A percentile compares a stretch with the other conserved stretches of the same genome.
Conservation (phyloP, 768 basidiomycete genomes). For the Leccinum disarticulatum region DNA sequence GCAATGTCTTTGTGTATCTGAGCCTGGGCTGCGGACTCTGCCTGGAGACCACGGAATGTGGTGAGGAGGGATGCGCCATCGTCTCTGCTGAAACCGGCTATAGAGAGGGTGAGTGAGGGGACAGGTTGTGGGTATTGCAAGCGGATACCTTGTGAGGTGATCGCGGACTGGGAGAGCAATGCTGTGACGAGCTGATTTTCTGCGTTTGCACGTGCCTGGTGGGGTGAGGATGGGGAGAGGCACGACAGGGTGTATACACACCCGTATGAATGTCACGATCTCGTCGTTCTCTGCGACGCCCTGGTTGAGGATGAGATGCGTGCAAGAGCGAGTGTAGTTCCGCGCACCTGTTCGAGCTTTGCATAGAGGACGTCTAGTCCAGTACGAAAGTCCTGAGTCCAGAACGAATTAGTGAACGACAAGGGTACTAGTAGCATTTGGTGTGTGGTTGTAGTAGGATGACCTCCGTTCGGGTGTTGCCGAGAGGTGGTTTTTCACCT, state of each 20-base stretch:
- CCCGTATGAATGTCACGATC: constrained; percentile 79
- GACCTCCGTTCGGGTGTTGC: constrained; percentile 26
- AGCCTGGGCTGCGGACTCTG: constrained; percentile 71
- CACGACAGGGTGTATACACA: constrained; percentile 36
- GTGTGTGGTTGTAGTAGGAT: constrained; percentile 15
- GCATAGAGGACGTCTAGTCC: constrained; percentile 77
- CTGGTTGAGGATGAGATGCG: constrained; percentile 39
- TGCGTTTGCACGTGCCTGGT: constrained; percentile 68
- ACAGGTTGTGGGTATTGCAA: not conserved
- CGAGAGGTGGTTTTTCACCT: constrained; percentile 14
- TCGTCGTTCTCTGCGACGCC: constrained; percentile 83
- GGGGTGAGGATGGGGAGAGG: constrained; percentile 6
- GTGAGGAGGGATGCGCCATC: constrained; percentile 82
- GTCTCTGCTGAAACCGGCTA: constrained; percentile 70
- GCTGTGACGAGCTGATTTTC: constrained; percentile 64
- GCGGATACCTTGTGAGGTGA: constrained; percentile 49
- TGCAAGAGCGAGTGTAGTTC: not conserved
- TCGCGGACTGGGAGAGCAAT: constrained; percentile 51
- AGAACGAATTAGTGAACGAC: constrained; percentile 89
- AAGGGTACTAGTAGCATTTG: constrained; percentile 86
- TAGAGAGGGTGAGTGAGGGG: constrained; percentile 33
- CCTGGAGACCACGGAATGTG: constrained; percentile 78
- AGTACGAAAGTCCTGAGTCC: constrained; percentile 86
- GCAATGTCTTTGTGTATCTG: constrained; percentile 69
- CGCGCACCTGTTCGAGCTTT: constrained; percentile 74